Base-by-base conservation (phyloP, 208 protist species). In the Balamuthia mandrillaris region DNA sequence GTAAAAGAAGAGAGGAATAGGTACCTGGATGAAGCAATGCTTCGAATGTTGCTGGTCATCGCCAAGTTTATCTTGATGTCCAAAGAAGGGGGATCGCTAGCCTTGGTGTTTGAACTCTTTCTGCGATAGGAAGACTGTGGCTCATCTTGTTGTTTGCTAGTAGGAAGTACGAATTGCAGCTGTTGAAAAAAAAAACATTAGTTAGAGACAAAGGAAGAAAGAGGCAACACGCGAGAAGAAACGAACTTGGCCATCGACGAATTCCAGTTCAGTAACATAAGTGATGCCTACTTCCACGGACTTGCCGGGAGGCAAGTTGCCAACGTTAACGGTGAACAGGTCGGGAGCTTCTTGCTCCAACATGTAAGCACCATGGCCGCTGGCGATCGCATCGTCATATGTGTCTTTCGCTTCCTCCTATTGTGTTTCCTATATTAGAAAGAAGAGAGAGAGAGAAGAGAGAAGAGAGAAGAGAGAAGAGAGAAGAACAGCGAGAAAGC, bases 321-420 rank as follows among this genome's bases (percentile, higher is more conserved):
- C 82, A 10, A 86, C 61, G 35, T 66, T 66, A 18, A 86, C 18
- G 29, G 33, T 86, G 66, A 86, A 56, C 82, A 79, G 58, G 66
- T 86, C 61, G 44, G 65, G 63, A 29, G 27, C 47, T 27, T 56
- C 65, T 58, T 75, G 66, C 1, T 1, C 21, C 9, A 86, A 31
- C 39, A 37, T 51, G 44, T 75, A 86, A 33, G 82, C 82, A 5
- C 82, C 82, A 37, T 78, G 27, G 1, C 82, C 82, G 16, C 63
- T 81, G 39, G 82, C 82, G 29, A 86, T 74, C 9, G 58, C 61
- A 10, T 86, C 82, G 18, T 86, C 82, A 61, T 93, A 93, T 35
- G 87, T 81, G 3, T 49, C 16, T 10, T 86, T 82, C 16, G 91
- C 91, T 33, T 91, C 70, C 39, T 92, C 89, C 63, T n/a, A n/a